phyloP scores from a whole-genome alignment of 768 basidiomycete species.

The Hortiboletus campestris region DNA sequence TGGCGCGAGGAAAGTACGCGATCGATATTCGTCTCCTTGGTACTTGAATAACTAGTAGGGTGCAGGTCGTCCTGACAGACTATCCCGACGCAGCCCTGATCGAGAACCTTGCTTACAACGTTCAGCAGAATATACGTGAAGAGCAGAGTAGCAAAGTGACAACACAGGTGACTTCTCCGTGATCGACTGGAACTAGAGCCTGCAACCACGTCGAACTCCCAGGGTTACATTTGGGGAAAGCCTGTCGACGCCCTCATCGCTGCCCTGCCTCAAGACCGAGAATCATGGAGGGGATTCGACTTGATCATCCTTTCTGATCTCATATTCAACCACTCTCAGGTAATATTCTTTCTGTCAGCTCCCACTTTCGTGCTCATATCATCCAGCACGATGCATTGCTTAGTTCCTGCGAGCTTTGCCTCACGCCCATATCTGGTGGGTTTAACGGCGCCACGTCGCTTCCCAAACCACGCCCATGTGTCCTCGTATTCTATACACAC shows the following conservation, averaged over 20 bases:
- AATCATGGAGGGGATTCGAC: slow-evolving; percentile 51
- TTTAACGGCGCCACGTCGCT: slow-evolving; percentile 4
- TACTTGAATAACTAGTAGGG: background rate
- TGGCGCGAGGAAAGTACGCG: slow-evolving; percentile 60
- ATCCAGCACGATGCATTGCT: slow-evolving; percentile 78
- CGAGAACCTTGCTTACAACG: slow-evolving; percentile 72
- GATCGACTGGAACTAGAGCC: slow-evolving; percentile 29
- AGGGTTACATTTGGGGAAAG: slow-evolving; percentile 87
- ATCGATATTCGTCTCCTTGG: background rate
- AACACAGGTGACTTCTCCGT: slow-evolving; percentile 35
- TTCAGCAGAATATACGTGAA: slow-evolving; percentile 50
- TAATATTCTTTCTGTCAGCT: slow-evolving; percentile 25
- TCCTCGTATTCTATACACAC: slow-evolving; percentile 88
- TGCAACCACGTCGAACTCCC: background rate
- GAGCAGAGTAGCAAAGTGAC: slow-evolving; percentile 16
- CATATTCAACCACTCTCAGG: slow-evolving; percentile 93
- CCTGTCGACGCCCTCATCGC: slow-evolving; percentile 38
- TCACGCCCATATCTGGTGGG: slow-evolving; percentile 22
- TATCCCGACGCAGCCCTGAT: slow-evolving; percentile 82
- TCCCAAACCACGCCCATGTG: slow-evolving; percentile 31
- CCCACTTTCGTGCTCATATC: slow-evolving; percentile 1
- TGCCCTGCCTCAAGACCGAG: slow-evolving; percentile 17
- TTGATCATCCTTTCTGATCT: slow-evolving; percentile 89
- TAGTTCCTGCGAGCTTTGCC: slow-evolving; percentile 58
- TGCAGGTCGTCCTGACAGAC: slow-evolving; percentile 82